Percentiles rank a stretch among this genome's conserved stretches.
Conservation (phyloP, 116 monocot genomes). For the Trichopus zeylanicus region DNA sequence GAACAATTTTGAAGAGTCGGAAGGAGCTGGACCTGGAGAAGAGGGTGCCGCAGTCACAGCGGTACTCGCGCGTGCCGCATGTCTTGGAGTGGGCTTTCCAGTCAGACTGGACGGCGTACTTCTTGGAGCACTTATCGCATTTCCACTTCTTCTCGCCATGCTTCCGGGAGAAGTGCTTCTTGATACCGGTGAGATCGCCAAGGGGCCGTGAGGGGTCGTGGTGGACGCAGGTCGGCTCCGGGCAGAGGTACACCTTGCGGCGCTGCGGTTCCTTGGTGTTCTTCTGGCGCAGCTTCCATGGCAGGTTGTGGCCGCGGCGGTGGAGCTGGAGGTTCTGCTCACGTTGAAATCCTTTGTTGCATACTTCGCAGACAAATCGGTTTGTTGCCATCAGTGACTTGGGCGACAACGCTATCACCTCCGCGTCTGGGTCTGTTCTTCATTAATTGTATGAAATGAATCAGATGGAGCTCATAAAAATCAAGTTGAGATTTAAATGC, state of each 20-base stretch:
- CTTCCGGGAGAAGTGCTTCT: conserved; percentile 91
- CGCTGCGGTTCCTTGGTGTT: conserved; percentile 39
- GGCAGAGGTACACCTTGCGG: conserved; percentile 76
- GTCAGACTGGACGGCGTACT: conserved; percentile 93
- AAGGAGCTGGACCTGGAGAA: conserved; percentile 99
- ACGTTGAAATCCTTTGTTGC: conserved; percentile 87
- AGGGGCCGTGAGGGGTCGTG: conserved; percentile 87
- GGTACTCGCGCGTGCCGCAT: conserved; percentile 89
- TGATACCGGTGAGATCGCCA: conserved; percentile 93
- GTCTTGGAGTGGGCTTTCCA: conserved; percentile 96
- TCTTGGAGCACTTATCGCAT: conserved; percentile 94
- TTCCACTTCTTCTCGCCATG: conserved; percentile 99
- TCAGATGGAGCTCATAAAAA: no score
- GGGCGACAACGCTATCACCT: conserved; percentile 86
- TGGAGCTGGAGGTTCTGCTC: conserved; percentile 96
- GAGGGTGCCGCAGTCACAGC: conserved; percentile 91
- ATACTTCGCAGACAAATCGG: conserved; percentile 87
- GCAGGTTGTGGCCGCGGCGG: conserved; percentile 87
- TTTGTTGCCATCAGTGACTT: conserved; percentile 89
- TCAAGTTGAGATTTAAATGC: no score
- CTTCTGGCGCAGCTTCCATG: conserved; percentile 91
- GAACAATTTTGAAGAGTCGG: no score
- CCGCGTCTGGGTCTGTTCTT: conserved; percentile 92
- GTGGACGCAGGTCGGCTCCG: conserved; percentile 90
- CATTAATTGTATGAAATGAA: no score